These are phyloP conservation scores for Globomyces sp. DNA, from an alignment of 371 early-diverging fungal genomes.

Conservation along the genomic window DNA sequence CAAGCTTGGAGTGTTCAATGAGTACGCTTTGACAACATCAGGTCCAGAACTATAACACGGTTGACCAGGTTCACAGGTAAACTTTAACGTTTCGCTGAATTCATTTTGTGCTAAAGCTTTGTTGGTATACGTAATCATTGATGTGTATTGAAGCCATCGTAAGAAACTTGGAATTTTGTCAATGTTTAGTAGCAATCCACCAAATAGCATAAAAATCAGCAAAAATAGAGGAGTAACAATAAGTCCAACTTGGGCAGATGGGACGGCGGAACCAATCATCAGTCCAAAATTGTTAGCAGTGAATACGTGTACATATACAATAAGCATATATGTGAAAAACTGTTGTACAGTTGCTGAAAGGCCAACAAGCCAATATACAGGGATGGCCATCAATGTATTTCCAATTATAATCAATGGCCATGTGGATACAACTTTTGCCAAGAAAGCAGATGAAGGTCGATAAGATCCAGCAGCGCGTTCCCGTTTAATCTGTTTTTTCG, in stretches of 20 bases:
- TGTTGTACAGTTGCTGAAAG: conserved; percentile 22
- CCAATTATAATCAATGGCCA: conserved; percentile 32
- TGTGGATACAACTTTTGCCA: conserved; percentile 48
- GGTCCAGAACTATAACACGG: conserved; percentile 7
- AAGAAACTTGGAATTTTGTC: conserved; percentile 41
- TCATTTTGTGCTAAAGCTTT: conserved; percentile 35
- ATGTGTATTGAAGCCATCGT: conserved; percentile 47
- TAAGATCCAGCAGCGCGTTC: conserved; percentile 55
- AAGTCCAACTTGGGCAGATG: conserved; percentile 44
- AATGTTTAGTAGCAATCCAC: conserved; percentile 45
- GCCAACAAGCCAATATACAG: conserved; percentile 48
- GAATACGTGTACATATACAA: conserved; percentile 32
- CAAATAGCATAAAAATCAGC: conserved; percentile 51
- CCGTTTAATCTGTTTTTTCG: conserved; percentile 36
- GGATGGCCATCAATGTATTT: conserved; percentile 31
- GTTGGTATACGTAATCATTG: conserved; percentile 39
- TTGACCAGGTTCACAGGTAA: conserved; percentile 3
- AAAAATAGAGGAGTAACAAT: conserved; percentile 48
- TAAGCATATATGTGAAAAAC: conserved; percentile 41
- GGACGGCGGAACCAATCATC: conserved; percentile 43
- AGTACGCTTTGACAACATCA: conserved; percentile 9
- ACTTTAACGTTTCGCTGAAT: conserved; percentile 12
- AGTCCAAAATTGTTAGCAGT: conserved; percentile 40
- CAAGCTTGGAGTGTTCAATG: conserved; percentile 14
- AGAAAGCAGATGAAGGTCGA: conserved; percentile 43